phyloP scores from a whole-genome alignment of 805 yeast genomes.

The Teunomyces kruisii region DNA sequence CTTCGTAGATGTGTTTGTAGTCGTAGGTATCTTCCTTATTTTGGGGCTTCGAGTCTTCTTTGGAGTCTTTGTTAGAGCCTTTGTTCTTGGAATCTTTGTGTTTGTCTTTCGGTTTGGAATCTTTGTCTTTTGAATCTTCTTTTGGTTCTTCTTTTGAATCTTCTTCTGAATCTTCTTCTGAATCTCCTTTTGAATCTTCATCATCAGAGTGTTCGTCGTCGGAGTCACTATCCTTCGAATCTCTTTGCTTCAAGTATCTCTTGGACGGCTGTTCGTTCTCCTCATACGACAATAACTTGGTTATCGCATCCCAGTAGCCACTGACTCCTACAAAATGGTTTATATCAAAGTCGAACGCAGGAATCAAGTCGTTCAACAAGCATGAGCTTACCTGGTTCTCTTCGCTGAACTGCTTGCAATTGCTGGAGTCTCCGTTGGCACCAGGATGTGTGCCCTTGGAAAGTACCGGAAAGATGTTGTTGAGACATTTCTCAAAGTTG shows the following conservation, averaged over 20 bases:
- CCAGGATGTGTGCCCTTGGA: conserved; percentile 27
- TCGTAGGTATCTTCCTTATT: conserved; percentile 32
- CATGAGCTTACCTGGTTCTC: conserved; percentile 44
- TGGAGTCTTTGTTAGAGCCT: not conserved
- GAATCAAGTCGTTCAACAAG: conserved; percentile 51
- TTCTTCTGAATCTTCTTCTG: not conserved
- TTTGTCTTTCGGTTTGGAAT: not conserved
- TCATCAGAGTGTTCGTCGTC: not conserved
- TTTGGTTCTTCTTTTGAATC: no score
- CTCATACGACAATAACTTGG: conserved; percentile 40
- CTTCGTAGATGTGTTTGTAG: conserved; percentile 41
- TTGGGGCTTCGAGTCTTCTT: not conserved
- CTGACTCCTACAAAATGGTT: conserved; percentile 64
- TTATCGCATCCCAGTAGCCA: conserved; percentile 65
- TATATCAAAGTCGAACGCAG: conserved; percentile 55
- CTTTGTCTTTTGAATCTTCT: not conserved
- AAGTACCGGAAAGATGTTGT: conserved; percentile 47
- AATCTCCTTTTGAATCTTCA: not conserved
- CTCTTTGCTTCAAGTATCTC: not conserved
- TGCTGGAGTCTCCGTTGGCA: conserved; percentile 16
- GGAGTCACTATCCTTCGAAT: not conserved
- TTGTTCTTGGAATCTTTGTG: not conserved
- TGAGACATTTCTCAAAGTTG: conserved; percentile 48
- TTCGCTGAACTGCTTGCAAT: conserved; percentile 33
- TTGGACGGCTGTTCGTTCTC: conserved; percentile 10